Base-by-base conservation (phyloP, 805 yeast genomes). In the Candida oleophila region DNA sequence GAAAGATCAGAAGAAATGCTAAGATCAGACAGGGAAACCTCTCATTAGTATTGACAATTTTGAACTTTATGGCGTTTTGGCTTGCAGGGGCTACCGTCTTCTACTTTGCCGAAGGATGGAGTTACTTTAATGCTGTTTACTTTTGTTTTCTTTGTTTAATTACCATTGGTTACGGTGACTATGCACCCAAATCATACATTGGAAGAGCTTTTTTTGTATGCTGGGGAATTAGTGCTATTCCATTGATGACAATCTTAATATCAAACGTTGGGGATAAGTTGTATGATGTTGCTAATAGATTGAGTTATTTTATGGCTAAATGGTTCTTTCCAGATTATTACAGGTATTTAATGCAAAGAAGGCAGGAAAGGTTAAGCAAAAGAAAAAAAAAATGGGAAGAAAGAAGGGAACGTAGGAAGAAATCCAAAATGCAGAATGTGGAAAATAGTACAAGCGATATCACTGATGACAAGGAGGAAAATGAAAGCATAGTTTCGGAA, bases 111-210 rank as follows among this genome's bases (percentile, higher is more conserved):
- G 96, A 89, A 60, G 68, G 65, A 3, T 90, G 96, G 96, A 49
- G 74, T 4, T 90, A 83, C 62, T 86, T 85, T 52, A 69, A 81
- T 44, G 74, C 82, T 2, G 71, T 87, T n/a, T 90, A 90, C 65
- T 89, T 87, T 57, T 81, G 91, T 49, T 81, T 85, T 51, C 66
- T 87, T 35, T 82, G 92, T 56, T 74, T 90, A 44, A 65, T 89
- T 4, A 87, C 96, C 0, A 85, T 90, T 46, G 96, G 96, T 0
- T 89, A 87, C 63, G 97, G 96, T 25, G 90, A 84, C 57, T 82
- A 71, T 54, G 71, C 81, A 1, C 96, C 96, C 1, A 47, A 42
- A 1, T 64, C 83, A 0, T 65, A 82, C 1, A 83, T 86, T 4
- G 95, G 96, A 0, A 67, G 85, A 37, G 77, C 85, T 0, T 80